Conservation (phyloP, 2,329 filamentous ascomycete species). For the Nothopassalora personata region DNA sequence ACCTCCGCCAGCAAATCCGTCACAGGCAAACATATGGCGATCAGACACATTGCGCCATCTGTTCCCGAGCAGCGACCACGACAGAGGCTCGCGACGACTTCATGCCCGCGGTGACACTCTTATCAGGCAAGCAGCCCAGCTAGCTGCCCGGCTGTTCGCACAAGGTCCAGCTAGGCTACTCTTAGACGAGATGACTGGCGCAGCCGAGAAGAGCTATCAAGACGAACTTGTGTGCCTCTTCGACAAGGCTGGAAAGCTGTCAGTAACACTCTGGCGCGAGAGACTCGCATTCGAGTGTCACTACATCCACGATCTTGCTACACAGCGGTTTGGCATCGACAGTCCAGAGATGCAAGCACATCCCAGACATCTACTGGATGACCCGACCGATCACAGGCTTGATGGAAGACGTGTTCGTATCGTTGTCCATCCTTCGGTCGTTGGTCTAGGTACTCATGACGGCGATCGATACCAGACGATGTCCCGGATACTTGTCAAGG, state of each 20-base stretch:
- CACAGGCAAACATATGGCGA: slow-evolving; percentile 6
- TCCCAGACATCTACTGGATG: slow-evolving; percentile 5
- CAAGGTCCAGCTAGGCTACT: neutral
- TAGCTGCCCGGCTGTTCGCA: neutral
- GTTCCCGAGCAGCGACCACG: neutral
- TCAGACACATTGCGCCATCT: slow-evolving; percentile 6
- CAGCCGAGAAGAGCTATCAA: neutral
- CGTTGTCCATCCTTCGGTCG: slow-evolving; percentile 8
- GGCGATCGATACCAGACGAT: slow-evolving; percentile 1
- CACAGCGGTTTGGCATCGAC: slow-evolving; percentile 2
- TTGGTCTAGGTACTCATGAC: slow-evolving; percentile 6
- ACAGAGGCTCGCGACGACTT: neutral
- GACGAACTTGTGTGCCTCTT: neutral
- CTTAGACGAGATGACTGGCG: neutral
- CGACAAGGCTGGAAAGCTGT: slow-evolving; percentile 1
- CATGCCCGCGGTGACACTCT: neutral
- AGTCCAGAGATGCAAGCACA: slow-evolving; percentile 5
- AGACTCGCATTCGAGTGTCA: slow-evolving; percentile 1
- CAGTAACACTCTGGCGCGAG: slow-evolving; percentile 3
- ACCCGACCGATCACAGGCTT: slow-evolving; percentile 7
- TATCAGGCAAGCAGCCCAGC: neutral
- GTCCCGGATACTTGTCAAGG: slow-evolving; percentile 3
- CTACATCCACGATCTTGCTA: neutral
- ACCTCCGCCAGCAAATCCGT: neutral
- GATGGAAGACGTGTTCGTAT: slow-evolving; percentile 4